Conservation (phyloP, 163 green algal species). For the Scenedesmus sp. region DNA sequence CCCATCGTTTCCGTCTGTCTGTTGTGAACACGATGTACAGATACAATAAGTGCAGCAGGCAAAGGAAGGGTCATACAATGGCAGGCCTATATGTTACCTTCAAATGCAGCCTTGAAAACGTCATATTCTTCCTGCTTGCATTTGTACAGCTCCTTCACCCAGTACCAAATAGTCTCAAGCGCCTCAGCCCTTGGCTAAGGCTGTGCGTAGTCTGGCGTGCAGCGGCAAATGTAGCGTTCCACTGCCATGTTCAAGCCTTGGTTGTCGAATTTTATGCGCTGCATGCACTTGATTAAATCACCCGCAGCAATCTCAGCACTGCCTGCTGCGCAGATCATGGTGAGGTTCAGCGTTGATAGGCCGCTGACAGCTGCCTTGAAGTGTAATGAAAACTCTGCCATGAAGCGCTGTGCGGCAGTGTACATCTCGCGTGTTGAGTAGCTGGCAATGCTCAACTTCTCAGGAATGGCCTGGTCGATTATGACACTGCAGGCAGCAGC, state of each 20-base stretch:
- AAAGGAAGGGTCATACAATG: no score
- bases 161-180: no score
- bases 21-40: no score
- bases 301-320: background rate
- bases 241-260: conserved; percentile 8
- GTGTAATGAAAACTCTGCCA: background rate
- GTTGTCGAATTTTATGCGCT: background rate
- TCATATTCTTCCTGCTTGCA: no score
- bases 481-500: background rate
- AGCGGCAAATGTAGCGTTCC: conserved; percentile 18
- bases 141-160: no score
- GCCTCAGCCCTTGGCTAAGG: no score
- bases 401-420: background rate
- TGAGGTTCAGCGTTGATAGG: background rate
- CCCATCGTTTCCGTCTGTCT: no score
- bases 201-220: background rate
- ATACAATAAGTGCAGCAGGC: no score
- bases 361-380: background rate
- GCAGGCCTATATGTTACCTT: no score
- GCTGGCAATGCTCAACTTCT: conserved; percentile 9
- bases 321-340: background rate
- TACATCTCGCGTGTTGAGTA: background rate
- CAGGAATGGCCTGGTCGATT: background rate
- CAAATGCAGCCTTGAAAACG: no score
- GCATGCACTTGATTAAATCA: background rate